These are phyloP conservation scores for Panaeolus cyanescens DNA, from an alignment of 768 basidiomycete species.

Conservation along the genomic window DNA sequence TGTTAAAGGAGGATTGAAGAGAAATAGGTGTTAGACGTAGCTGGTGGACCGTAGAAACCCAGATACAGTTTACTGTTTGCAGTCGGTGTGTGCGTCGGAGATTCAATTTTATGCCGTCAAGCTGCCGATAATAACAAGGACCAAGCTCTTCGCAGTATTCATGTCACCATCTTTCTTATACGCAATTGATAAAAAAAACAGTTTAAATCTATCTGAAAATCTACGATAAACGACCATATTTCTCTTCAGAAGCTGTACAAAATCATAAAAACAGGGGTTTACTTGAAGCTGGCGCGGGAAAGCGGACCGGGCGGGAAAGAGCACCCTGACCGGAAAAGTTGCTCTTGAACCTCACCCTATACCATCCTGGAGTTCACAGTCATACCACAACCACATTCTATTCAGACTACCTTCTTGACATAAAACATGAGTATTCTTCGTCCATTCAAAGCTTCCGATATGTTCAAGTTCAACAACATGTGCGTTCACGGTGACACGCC, in stretches of 20 bases:
- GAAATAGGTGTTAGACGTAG: background rate
- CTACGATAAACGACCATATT: too few relatives aligned
- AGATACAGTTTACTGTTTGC: background rate
- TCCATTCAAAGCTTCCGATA: constrained; percentile 85
- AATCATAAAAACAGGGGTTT: too few relatives aligned
- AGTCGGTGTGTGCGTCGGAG: background rate
- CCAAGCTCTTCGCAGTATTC: background rate
- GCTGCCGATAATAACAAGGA: background rate
- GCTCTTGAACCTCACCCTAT: background rate
- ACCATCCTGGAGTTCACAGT: background rate
- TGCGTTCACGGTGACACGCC: constrained; percentile 31
- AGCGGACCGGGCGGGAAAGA: background rate
- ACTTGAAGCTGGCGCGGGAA: background rate
- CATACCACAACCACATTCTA: background rate
- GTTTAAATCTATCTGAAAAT: too few relatives aligned
- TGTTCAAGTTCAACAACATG: constrained; percentile 95
- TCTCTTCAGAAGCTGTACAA: too few relatives aligned
- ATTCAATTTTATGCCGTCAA: background rate
- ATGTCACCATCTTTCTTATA: background rate
- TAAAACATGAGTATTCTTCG: constrained; percentile 81
- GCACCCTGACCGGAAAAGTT: background rate
- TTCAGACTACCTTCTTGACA: too few relatives aligned
- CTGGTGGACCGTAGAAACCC: background rate
- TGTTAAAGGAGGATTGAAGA: background rate
- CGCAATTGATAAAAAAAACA: too few relatives aligned